A percentile compares a stretch with the other conserved stretches of the same genome.
phyloP scores from a whole-genome alignment of 2,329 filamentous ascomycete species.

The Colletotrichum euphorbiae region DNA sequence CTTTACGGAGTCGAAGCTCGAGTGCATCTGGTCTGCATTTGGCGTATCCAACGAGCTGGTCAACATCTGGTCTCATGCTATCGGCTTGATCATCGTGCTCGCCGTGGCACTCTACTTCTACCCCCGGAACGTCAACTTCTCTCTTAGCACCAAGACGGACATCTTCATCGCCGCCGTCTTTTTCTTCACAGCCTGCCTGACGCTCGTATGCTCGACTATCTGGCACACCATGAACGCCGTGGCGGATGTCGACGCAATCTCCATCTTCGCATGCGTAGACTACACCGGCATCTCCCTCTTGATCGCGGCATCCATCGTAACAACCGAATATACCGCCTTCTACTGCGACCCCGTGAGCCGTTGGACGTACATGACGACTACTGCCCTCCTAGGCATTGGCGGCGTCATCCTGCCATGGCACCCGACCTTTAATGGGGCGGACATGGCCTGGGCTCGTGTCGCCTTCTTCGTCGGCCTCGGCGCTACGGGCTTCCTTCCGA shows the following conservation, averaged over 20 bases:
- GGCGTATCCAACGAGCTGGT: slow-evolving; percentile 90
- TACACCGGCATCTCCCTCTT: slow-evolving; percentile 97
- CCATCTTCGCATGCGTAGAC: slow-evolving; percentile 96
- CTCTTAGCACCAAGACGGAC: slow-evolving; percentile 86
- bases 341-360: slow-evolving; percentile 94
- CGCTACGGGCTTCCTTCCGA: slow-evolving; percentile 87
- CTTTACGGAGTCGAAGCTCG: slow-evolving; percentile 90
- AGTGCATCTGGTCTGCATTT: slow-evolving; percentile 87
- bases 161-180: slow-evolving; percentile 93
- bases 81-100: slow-evolving; percentile 90
- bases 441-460: slow-evolving; percentile 94
- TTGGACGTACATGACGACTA: slow-evolving; percentile 86
- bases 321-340: slow-evolving; percentile 97
- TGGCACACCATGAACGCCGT: slow-evolving; percentile 99
- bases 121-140: slow-evolving; percentile 87
- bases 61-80: slow-evolving; percentile 97
- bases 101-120: slow-evolving; percentile 96
- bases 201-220: slow-evolving; percentile 91
- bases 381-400: slow-evolving; percentile 82
- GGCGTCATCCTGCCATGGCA: slow-evolving; percentile 97
- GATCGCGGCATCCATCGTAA: slow-evolving; percentile 96
- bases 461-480: slow-evolving; percentile 91
- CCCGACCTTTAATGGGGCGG: slow-evolving; percentile 89
- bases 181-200: slow-evolving; percentile 96
- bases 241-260: slow-evolving; percentile 87